A percentile compares a stretch with the other conserved stretches of the same genome.
phyloP scores from a whole-genome alignment of 2,329 filamentous ascomycete genomes.

The Knufia petricola region DNA sequence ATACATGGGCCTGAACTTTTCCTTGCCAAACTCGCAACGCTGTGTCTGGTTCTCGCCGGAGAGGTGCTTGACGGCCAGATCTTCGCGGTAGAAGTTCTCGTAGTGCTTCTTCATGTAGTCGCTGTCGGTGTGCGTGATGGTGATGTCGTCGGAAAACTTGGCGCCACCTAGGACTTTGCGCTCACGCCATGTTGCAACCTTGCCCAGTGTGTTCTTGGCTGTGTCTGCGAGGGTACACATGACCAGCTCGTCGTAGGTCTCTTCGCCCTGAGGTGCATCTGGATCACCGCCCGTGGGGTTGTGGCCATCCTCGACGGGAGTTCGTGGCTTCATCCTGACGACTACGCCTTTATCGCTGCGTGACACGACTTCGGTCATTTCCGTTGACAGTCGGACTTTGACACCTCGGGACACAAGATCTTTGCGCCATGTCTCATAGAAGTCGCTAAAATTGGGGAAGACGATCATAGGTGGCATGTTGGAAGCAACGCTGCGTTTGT shows the following conservation, averaged over 20 bases:
- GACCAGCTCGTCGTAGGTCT: constrained; percentile 49
- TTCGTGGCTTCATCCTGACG: constrained; percentile 28
- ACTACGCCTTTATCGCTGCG: constrained; percentile 43
- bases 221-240: constrained; percentile 49
- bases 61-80: constrained; percentile 26
- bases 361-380: constrained; percentile 41
- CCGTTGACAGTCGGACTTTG: constrained; percentile 46
- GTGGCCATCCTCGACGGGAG: constrained; percentile 17
- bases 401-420: constrained; percentile 45
- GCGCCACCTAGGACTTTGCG: constrained; percentile 60
- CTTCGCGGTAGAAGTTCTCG: constrained; percentile 19
- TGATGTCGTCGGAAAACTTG: constrained; percentile 54
- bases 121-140: constrained; percentile 50
- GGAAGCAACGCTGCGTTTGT: constrained; percentile 39
- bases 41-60: constrained; percentile 12
- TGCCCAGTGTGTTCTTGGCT: constrained; percentile 44
- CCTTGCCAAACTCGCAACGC: constrained; percentile 25
- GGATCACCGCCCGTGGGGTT: constrained; percentile 16
- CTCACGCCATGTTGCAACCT: constrained; percentile 50
- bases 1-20: constrained; percentile 50
- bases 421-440: constrained; percentile 48
- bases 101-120: constrained; percentile 45
- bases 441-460: constrained; percentile 49
- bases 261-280: constrained; percentile 30
- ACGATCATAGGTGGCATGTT: constrained; percentile 51